Evolutionary conservation across 1,284 basidiomycete genomes (phyloP), one percentile per base, ranked within the genome.

Genomic region (Cryptococcus sp.): DNA sequence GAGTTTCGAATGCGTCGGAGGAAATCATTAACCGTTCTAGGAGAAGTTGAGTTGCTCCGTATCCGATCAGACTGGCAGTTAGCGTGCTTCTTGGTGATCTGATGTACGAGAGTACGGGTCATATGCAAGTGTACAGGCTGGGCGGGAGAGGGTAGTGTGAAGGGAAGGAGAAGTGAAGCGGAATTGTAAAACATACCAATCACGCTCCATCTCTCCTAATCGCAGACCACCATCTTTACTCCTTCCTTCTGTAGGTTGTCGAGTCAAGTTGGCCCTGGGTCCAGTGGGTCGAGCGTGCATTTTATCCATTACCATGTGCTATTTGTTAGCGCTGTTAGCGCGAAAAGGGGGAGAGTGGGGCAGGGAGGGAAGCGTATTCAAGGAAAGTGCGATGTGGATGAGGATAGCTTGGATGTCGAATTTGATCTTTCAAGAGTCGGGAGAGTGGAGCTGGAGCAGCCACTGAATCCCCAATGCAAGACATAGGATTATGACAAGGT

Each of bases 281-380:
- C 96, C 96, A 62, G 90, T 86, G 45, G 93, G 91, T 57, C 96
- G 86, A 59, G 96, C 96, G 67, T 98, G 96, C 96, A 98, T 98
- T 81, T 99, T 98, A 79, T 98, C 93, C 85, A 96, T 89, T 55
- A 98, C 93, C 91, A 94, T 96, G 78, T 93, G 91, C 79, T 73
- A n/a, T 21, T 7, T 22, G 22, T 40, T n/a, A 19, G n/a, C n/a
- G n/a, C n/a, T n/a, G n/a, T n/a, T n/a, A n/a, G n/a, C n/a, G 34
- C 41, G 21, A 9, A n/a, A n/a, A n/a, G n/a, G n/a, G n/a, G 18
- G 14, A 19, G 22, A 23, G 28, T 14, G 16, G 9, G 46, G 18
- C 46, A 32, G 31, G 10, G 22, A 14, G 9, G 14, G n/a, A n/a
- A n/a, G n/a, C n/a, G n/a, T n/a, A n/a, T n/a, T n/a, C n/a, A n/a